phyloP scores from a whole-genome alignment of 1,284 basidiomycete species.

The Malassezia nana region DNA sequence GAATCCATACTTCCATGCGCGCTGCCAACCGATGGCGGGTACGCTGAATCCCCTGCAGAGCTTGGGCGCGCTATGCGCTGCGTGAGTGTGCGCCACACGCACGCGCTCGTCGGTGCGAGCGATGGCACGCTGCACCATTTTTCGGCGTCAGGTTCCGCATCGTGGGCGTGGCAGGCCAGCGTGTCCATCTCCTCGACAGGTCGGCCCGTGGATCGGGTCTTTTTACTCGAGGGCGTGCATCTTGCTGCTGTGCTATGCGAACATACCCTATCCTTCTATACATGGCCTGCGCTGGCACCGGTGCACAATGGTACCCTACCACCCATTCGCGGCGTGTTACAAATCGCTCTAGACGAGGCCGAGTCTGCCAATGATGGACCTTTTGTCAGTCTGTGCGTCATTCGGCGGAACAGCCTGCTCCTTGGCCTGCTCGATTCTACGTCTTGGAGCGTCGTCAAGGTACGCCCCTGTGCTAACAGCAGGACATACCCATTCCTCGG shows the following conservation, averaged over 20 bases:
- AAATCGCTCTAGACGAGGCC: slow-evolving; percentile 22
- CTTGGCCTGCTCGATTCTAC: slow-evolving; percentile 30
- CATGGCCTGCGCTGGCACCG: slow-evolving; percentile 16
- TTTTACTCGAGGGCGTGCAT: slow-evolving; percentile 6
- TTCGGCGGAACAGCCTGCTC: slow-evolving; percentile 34
- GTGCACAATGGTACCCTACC: slow-evolving; percentile 5
- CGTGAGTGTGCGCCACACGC: neutral
- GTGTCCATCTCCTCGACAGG: slow-evolving; percentile 7
- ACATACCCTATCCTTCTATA: slow-evolving; percentile 19
- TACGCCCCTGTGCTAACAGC: neutral
- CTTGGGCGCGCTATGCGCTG: slow-evolving; percentile 4
- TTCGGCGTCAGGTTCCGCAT: neutral
- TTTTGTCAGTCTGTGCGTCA: slow-evolving; percentile 32
- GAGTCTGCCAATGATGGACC: slow-evolving; percentile 6
- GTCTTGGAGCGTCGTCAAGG: slow-evolving; percentile 23
- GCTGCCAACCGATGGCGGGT: neutral
- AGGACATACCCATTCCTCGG: slow-evolving; percentile 32
- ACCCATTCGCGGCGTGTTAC: slow-evolving; percentile 18
- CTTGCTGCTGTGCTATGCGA: slow-evolving; percentile 21
- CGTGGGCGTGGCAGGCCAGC: slow-evolving; percentile 8
- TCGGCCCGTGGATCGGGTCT: slow-evolving; percentile 18
- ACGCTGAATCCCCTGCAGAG: slow-evolving; percentile 4
- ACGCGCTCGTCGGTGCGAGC: slow-evolving; percentile 6
- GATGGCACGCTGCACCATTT: slow-evolving; percentile 10
- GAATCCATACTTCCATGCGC: neutral